Percentiles rank a stretch among this genome's conserved stretches.
Evolutionary conservation across 495 filamentous ascomycete species (phyloP).

Genomic region (Hypoxylon fragiforme): DNA sequence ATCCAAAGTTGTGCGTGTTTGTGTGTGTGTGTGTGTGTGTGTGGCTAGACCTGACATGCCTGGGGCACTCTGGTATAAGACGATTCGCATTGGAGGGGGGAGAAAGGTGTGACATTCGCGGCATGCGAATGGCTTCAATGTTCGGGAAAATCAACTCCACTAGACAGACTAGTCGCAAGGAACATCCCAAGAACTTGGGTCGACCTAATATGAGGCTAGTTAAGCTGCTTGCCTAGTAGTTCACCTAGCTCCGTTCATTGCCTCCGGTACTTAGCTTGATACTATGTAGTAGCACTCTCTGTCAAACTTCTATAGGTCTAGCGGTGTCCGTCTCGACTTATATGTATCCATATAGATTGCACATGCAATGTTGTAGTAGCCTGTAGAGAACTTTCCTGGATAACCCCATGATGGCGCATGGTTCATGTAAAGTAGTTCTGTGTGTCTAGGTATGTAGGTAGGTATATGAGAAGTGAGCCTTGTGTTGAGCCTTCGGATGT

Average conservation of each 20-base stretch:
- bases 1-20: constrained; percentile 7
- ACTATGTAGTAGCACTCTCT: too few relatives aligned
- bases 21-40: too few relatives aligned
- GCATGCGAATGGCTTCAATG: constrained; percentile 34
- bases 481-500: neutral
- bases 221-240: constrained; percentile 1
- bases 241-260: constrained; percentile 16
- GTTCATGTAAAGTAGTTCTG: neutral
- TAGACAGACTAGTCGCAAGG: constrained; percentile 30
- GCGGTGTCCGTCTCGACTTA: constrained; percentile 6
- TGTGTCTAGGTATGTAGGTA: too few relatives aligned
- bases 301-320: too few relatives aligned
- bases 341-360: too few relatives aligned
- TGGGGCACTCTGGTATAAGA: constrained; percentile 5
- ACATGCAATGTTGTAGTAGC: too few relatives aligned
- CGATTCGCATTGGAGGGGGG: constrained; percentile 1
- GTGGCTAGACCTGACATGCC: constrained; percentile 5
- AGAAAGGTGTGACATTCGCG: constrained; percentile 32
- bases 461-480: neutral
- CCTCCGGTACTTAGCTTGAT: too few relatives aligned
- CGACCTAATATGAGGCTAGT: constrained; percentile 30
- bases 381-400: neutral
- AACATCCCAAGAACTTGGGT: constrained; percentile 36
- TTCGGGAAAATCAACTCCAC: constrained; percentile 13
- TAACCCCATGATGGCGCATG: constrained; percentile 1